Evolutionary conservation across 139 green algal species (phyloP), one percentile per base, ranked within the genome.

Genomic region (Chlorella sp.): DNA sequence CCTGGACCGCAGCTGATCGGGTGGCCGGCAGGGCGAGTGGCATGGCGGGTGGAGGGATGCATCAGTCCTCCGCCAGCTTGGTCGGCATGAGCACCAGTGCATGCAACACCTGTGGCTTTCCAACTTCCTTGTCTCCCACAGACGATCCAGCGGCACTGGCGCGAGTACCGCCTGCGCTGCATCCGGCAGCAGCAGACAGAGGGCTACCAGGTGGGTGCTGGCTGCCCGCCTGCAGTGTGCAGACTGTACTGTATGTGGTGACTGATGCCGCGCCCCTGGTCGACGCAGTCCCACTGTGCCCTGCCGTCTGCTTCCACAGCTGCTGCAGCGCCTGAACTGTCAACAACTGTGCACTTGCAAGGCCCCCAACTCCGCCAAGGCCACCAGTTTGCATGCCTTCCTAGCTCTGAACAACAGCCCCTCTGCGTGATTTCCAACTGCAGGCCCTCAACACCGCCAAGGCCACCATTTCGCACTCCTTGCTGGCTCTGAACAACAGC

Each of bases 121-220:
- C n/a, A n/a, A n/a, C n/a, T n/a, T n/a, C n/a, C n/a, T n/a, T n/a
- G n/a, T n/a, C n/a, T n/a, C 16, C 51, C 14, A 16, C 51, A 60
- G 51, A 60, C 16, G 36, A 91, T 93, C 62, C 90, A 93, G 70
- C 44, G 84, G 28, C 40, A 74, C 24, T 93, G 81, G 54, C 81
- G 88, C 9, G 41, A 74, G n/a, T 77, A 87, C 80, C 84, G 82
- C 74, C 34, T 88, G 60, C 74, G 62, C 19, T 38, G 41, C 30
- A 75, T 90, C 44, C 74, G 73, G 41, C 26, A 51, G 20, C 72
- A 82, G 73, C 60, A 78, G 72, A 70, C 48, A 34, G 56, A 80
- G 62, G 73, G 83, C 8, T 77, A 69, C 41, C 65, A 78, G 43
- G 80, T 84, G 80, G 3, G 75, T 20, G 32, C 32, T 32, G 3